Conservation (phyloP, 352 stramenopile species). For the Phytophthora podocarpi region DNA sequence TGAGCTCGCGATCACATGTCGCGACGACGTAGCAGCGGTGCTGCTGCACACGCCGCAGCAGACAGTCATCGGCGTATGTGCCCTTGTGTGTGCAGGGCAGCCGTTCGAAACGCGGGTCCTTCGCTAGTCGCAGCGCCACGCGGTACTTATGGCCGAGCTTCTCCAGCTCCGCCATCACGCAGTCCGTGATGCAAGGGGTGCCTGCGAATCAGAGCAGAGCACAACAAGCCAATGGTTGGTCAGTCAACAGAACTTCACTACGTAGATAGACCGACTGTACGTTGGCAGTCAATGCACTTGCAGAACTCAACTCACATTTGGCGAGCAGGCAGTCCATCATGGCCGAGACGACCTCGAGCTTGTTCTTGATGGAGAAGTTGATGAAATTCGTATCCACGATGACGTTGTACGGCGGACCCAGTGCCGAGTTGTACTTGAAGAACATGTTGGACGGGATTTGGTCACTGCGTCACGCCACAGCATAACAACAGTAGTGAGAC, state of each 20-base stretch:
- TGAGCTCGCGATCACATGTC: constrained; percentile 99
- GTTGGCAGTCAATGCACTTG: not conserved
- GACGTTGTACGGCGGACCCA: constrained; percentile 98
- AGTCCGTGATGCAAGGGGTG: constrained; percentile 98
- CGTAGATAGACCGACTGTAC: not conserved
- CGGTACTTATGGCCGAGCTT: constrained; percentile 99
- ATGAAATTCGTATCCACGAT: constrained; percentile 99
- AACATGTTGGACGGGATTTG: constrained; percentile 98
- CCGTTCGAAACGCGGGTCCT: constrained; percentile 98
- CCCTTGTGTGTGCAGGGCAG: constrained; percentile 98
- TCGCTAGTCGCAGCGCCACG: constrained; percentile 92
- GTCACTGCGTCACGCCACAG: constrained; percentile 85
- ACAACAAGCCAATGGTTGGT: not conserved
- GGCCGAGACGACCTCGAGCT: constrained; percentile 97
- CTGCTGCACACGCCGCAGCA: constrained; percentile 92
- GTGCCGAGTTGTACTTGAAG: constrained; percentile 99
- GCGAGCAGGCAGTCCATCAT: constrained; percentile 99
- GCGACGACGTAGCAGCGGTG: constrained; percentile 99
- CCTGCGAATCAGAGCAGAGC: constrained; percentile 26
- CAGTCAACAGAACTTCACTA: not conserved
- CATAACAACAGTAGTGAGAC: constrained; percentile 20
- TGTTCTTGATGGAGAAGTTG: constrained; percentile 99
- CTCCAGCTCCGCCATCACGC: constrained; percentile 99
- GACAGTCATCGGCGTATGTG: constrained; percentile 99
- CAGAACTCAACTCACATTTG: constrained; percentile 91